These are phyloP conservation scores for Sechiopsis laciniata DNA, from an alignment of 306 rosid genomes.

Conservation along the genomic window DNA sequence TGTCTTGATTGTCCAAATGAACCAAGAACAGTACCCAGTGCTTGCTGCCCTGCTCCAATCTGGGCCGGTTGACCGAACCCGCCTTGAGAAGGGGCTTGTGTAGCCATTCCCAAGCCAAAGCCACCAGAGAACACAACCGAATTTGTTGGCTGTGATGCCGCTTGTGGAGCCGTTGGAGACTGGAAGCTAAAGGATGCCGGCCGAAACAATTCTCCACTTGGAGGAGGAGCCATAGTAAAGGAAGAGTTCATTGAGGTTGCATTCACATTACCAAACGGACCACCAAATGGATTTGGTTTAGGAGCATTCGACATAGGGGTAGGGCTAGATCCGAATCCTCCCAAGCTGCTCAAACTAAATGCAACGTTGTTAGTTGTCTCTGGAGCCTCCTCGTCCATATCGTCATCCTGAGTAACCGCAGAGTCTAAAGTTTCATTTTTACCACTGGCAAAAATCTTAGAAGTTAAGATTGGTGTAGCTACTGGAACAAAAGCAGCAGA, in stretches of 20 bases:
- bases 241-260: constrained; percentile 35
- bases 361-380: constrained; percentile 46
- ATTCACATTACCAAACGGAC: constrained; percentile 46
- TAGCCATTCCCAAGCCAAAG: constrained; percentile 38
- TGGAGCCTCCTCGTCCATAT: constrained; percentile 95
- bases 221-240: constrained; percentile 48
- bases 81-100: constrained; percentile 42
- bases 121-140: constrained; percentile 55
- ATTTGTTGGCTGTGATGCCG: constrained; percentile 43
- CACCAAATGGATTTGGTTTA: constrained; percentile 72
- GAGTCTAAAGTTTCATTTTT: constrained; percentile 41
- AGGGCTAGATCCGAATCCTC: constrained; percentile 58
- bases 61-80: constrained; percentile 69
- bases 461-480: constrained; percentile 33
- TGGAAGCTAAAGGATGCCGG: constrained; percentile 79
- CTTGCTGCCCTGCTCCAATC: constrained; percentile 79
- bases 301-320: constrained; percentile 42
- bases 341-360: constrained; percentile 53
- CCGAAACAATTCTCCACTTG: constrained; percentile 64
- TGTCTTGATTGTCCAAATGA: constrained; percentile 91
- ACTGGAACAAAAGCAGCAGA: constrained; percentile 38
- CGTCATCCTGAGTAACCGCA: constrained; percentile 52
- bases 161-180: constrained; percentile 42
- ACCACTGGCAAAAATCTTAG: constrained; percentile 32
- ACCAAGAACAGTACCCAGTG: constrained; percentile 82